phyloP scores from a whole-genome alignment of 2,329 filamentous ascomycete species.

The Claviceps africana region DNA sequence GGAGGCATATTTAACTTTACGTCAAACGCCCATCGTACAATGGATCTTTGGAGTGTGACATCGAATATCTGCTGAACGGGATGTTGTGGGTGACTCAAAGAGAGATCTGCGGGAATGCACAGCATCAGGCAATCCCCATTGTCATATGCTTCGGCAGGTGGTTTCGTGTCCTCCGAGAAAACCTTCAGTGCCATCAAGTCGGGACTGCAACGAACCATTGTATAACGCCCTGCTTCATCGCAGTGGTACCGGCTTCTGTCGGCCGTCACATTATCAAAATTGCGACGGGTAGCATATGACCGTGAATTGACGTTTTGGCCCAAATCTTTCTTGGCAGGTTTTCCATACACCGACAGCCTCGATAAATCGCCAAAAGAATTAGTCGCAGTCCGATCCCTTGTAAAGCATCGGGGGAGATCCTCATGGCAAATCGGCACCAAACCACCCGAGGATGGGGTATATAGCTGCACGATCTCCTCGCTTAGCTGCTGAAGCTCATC shows the following conservation, averaged over 20 bases:
- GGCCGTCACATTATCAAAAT: background rate
- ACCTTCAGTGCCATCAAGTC: background rate
- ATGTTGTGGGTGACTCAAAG: slow-evolving; percentile 26
- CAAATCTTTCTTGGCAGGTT: background rate
- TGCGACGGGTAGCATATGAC: background rate
- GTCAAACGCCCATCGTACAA: slow-evolving; percentile 34
- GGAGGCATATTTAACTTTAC: slow-evolving; percentile 16
- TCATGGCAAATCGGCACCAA: slow-evolving; percentile 29
- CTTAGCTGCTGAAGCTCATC: slow-evolving; percentile 31
- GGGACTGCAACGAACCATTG: background rate
- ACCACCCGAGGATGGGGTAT: slow-evolving; percentile 16
- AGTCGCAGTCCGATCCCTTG: background rate
- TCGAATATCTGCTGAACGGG: slow-evolving; percentile 34
- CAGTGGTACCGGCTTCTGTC: background rate
- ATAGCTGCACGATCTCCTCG: slow-evolving; percentile 27
- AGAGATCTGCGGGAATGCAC: slow-evolving; percentile 26
- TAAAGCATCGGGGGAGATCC: slow-evolving; percentile 24
- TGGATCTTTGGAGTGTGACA: slow-evolving; percentile 21
- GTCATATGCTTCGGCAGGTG: background rate
- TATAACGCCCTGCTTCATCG: background rate
- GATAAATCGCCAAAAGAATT: background rate
- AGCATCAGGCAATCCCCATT: slow-evolving; percentile 3
- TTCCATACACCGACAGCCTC: background rate
- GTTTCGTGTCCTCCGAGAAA: background rate
- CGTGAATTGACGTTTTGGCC: background rate